These are phyloP conservation scores for Metarhizium humberi DNA, from an alignment of 2,329 filamentous ascomycete species.

Conservation along the genomic window DNA sequence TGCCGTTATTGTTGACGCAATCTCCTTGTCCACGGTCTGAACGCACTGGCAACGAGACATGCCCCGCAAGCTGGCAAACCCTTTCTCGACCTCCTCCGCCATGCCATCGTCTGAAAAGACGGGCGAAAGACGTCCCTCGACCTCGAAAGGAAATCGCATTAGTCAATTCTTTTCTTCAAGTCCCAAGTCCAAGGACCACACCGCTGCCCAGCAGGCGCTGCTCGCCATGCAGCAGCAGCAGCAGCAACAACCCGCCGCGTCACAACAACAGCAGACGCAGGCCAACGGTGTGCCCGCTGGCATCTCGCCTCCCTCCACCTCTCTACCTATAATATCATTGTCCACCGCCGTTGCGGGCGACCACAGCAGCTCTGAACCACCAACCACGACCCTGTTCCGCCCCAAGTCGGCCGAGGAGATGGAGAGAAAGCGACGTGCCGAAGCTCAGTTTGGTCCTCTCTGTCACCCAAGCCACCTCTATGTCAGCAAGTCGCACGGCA, in stretches of 20 bases:
- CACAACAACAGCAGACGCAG: slow-evolving; percentile 6
- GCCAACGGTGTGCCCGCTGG: slow-evolving; percentile 44
- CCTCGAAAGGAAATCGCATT: slow-evolving; percentile 66
- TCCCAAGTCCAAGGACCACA: slow-evolving; percentile 63
- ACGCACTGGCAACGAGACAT: slow-evolving; percentile 28
- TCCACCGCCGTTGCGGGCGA: slow-evolving; percentile 76
- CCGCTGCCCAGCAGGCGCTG: slow-evolving; percentile 57
- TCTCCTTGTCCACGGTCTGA: neutral
- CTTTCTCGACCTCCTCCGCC: slow-evolving; percentile 42
- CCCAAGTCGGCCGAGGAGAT: slow-evolving; percentile 80
- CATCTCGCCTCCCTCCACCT: slow-evolving; percentile 63
- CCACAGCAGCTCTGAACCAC: slow-evolving; percentile 58
- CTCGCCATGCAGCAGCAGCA: slow-evolving; percentile 53
- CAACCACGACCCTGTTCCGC: slow-evolving; percentile 73
- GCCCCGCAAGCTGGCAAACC: slow-evolving; percentile 51
- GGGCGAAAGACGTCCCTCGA: slow-evolving; percentile 48
- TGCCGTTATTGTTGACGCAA: neutral
- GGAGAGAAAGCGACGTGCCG: slow-evolving; percentile 62
- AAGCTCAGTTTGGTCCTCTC: slow-evolving; percentile 88
- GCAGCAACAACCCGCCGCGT: slow-evolving; percentile 6
- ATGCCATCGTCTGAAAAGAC: slow-evolving; percentile 38
- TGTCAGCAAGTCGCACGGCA: slow-evolving; percentile 77
- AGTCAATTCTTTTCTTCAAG: slow-evolving; percentile 75
- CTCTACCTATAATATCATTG: slow-evolving; percentile 83
- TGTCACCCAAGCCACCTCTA: slow-evolving; percentile 75